Base-by-base conservation (phyloP, 371 early-diverging fungal species). In the Basidiobolus meristosporus region DNA sequence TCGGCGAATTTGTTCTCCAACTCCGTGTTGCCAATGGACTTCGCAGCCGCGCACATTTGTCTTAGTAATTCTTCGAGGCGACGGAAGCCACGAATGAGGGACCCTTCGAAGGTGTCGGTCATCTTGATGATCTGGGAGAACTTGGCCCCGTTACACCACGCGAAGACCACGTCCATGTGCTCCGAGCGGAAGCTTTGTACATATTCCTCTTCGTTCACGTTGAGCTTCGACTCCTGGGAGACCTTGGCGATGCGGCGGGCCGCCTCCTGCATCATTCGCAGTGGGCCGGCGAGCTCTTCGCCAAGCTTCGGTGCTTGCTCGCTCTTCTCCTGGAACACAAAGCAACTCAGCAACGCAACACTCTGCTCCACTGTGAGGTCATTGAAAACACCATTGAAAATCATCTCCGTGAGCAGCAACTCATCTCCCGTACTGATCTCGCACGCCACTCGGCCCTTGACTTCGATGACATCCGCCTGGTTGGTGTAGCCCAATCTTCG, bases 381-480 rank as follows among this genome's bases (percentile, higher is more conserved):
- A 36, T 82, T 87, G 59, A 99, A 98, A 0, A 87, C 86, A 45
- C 97, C 93, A 56, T 95, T 87, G 63, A 99, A 92, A 23, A 99
- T 83, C 82, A 99, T 77, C 68, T 99, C 99, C 0, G 99, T 98
- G 42, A 99, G 61, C 39, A 99, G 45, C 28, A 99, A 60, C 58
- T 97, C 98, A 59, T 98, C 98, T 12, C 96, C 98, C 2, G 89
- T 73, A 20, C 85, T 86, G 44, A 99, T 92, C 63, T 99, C 99
- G 53, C 99, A 98, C 1, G 99, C 99, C 7, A 99, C 96, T 45
- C 97, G 84, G 23, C 98, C 98, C 63, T 97, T 97, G 66, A 93
- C 72, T 44, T 88, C 83, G 43, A 97, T 82, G 16, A 93, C 83
- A 53, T 90, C 96, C 10, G 70, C 56, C 0, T 56, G 59, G 1